These are phyloP conservation scores for Neltuma alba DNA, from an alignment of 306 rosid species.

Conservation along the genomic window DNA sequence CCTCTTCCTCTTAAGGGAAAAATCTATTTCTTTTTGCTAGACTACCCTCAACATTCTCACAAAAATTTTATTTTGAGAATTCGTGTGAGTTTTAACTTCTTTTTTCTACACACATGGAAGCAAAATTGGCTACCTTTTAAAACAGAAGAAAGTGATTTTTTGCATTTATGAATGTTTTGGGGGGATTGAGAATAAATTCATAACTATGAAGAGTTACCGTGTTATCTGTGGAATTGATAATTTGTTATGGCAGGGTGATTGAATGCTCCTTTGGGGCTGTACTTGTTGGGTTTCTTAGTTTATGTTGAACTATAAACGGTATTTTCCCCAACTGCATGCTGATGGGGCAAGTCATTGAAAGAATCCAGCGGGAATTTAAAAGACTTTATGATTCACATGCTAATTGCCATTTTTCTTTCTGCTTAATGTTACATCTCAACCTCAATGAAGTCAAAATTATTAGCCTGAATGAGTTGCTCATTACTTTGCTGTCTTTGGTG, in stretches of 20 bases:
- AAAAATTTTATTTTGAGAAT: conserved; percentile 16
- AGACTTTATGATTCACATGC: background rate
- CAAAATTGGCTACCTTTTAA: background rate
- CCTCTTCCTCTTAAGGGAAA: background rate
- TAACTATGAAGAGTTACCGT: background rate
- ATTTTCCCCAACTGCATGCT: conserved; percentile 3
- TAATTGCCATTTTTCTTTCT: conserved; percentile 3
- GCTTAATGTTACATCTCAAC: background rate
- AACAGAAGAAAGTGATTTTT: background rate
- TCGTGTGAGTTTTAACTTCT: background rate
- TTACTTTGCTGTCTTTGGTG: background rate
- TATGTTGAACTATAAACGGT: conserved; percentile 6
- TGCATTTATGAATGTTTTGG: background rate
- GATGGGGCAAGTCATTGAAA: background rate
- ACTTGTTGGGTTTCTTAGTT: conserved; percentile 11
- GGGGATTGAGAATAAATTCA: background rate
- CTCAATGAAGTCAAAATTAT: background rate
- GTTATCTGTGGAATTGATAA: background rate
- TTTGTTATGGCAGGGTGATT: conserved; percentile 6
- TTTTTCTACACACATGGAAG: background rate
- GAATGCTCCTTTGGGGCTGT: conserved; percentile 3
- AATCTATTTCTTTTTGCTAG: background rate
- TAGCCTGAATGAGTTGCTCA: background rate
- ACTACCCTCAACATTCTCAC: background rate
- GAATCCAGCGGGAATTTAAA: background rate